phyloP scores from a whole-genome alignment of 139 green algal species.

The Coelastrella sp. region DNA sequence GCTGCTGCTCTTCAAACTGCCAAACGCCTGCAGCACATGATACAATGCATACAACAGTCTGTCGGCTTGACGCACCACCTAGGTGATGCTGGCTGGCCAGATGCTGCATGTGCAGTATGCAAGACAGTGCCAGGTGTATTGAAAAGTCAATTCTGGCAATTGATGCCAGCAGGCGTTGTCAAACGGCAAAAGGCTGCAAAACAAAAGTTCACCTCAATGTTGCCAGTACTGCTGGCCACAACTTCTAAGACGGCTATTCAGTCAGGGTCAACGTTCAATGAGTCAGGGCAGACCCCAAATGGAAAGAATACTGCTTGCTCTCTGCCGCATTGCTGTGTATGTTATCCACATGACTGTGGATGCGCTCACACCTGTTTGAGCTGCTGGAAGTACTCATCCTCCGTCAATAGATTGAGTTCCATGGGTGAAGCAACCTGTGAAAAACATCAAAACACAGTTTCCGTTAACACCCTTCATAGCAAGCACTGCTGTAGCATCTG shows the following conservation, averaged over 20 bases:
- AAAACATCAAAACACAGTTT: not conserved
- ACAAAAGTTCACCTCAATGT: too few species aligned
- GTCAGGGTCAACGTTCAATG: too few species aligned
- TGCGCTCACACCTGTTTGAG: not conserved
- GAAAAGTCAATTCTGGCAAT: not conserved
- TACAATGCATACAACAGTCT: not conserved
- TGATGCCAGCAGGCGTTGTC: too few species aligned
- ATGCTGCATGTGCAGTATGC: not conserved
- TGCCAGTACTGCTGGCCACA: too few species aligned
- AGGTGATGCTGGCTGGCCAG: not conserved
- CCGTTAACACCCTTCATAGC: too few species aligned
- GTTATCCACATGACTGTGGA: not conserved
- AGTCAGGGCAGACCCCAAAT: too few species aligned
- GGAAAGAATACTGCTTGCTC: too few species aligned
- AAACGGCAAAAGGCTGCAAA: too few species aligned
- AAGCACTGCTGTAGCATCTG: too few species aligned
- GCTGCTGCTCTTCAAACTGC: not conserved
- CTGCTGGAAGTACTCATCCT: conserved; percentile 50
- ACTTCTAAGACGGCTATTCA: too few species aligned
- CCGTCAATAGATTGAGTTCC: conserved; percentile 55
- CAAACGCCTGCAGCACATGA: conserved; percentile 6
- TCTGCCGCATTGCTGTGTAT: not conserved
- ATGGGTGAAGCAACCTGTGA: conserved; percentile 52
- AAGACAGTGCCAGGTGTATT: not conserved
- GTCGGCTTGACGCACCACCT: too few species aligned